Percentiles rank a stretch among this genome's conserved stretches.
phyloP scores from a whole-genome alignment of 306 rosid genomes.

The Vigna reflexopilosa region DNA sequence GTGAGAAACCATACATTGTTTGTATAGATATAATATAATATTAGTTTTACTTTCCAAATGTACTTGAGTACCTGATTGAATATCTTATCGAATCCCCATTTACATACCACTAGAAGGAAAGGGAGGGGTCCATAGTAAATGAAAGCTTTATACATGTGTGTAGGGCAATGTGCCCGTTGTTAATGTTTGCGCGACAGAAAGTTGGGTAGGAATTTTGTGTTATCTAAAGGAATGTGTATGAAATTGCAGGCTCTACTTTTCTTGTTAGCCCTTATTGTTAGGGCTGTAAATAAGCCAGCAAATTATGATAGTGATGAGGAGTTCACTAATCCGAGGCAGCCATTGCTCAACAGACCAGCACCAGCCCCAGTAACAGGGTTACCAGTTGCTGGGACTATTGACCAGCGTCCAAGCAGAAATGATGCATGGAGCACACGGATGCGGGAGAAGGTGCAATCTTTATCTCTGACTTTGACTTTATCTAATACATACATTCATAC shows the following conservation, averaged over 20 bases:
- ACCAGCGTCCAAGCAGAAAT: slow-evolving; percentile 82
- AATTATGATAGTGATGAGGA: slow-evolving; percentile 97
- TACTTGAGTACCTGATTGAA: background rate
- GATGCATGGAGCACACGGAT: slow-evolving; percentile 99
- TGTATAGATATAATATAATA: background rate
- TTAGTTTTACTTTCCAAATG: no score
- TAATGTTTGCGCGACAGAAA: background rate
- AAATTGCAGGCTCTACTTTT: slow-evolving; percentile 85
- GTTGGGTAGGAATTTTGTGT: background rate
- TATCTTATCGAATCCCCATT: background rate
- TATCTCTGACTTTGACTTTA: slow-evolving; percentile 4
- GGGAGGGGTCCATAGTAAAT: background rate
- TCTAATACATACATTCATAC: no score
- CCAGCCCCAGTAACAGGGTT: slow-evolving; percentile 70
- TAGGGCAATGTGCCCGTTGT: background rate
- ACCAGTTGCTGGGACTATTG: slow-evolving; percentile 74
- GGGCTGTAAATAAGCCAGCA: slow-evolving; percentile 78
- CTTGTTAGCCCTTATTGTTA: slow-evolving; percentile 83
- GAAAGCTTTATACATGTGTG: background rate
- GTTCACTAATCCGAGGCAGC: slow-evolving; percentile 79
- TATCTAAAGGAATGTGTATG: slow-evolving; percentile 18
- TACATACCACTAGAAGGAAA: slow-evolving; percentile 13
- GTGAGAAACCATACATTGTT: background rate
- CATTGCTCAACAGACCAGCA: slow-evolving; percentile 76
- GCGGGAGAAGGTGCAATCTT: slow-evolving; percentile 89